Evolutionary conservation across 306 rosid species (phyloP), one percentile per base, ranked within the genome.

Genomic region (Begonia masoniana): DNA sequence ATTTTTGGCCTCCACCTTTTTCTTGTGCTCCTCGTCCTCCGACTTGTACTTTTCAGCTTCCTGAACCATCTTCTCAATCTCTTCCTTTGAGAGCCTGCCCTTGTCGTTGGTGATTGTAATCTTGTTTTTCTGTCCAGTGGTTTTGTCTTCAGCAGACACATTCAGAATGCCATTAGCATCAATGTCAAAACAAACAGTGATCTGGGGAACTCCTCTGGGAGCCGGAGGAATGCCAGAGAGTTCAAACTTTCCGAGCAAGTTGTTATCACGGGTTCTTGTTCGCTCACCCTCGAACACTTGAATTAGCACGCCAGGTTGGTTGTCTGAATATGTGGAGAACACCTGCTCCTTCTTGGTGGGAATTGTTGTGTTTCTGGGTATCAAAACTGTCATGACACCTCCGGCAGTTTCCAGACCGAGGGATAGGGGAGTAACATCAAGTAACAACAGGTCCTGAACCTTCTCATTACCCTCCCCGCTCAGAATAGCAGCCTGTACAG

Each of bases 91-190:
- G 24, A 72, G 54, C 49, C 67, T 46, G 1, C 77, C 63, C 41
- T 56, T 63, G 68, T 70, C 73, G 3, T 74, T 69, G 6, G 76
- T 75, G 50, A 75, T 60, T 1, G 76, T 63, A 19, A 60, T 66
- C 64, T 75, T 75, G 47, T 66, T 70, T 51, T 67, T 70, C 53
- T 66, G 54, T 13, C 80, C 71, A 1, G 74, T 63, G 5, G 73
- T 62, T 39, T 60, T 75, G 67, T 75, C 76, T 62, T 70, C 71
- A 0, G 76, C 76, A 3, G 71, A 42, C 12, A 75, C 80, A 17
- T 70, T 67, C 43, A 75, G 3, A 13, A 75, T 75, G 0, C 76
- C 76, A 21, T 75, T 71, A n/a, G 73, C 74, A 35, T 70, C 80
- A 7, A 74, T 54, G 50, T 66, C 72, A 12, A 66, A 62, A 51